Evolutionary conservation across 148 eudicot species (phyloP).

Genomic region (Heliosperma pusillum): DNA sequence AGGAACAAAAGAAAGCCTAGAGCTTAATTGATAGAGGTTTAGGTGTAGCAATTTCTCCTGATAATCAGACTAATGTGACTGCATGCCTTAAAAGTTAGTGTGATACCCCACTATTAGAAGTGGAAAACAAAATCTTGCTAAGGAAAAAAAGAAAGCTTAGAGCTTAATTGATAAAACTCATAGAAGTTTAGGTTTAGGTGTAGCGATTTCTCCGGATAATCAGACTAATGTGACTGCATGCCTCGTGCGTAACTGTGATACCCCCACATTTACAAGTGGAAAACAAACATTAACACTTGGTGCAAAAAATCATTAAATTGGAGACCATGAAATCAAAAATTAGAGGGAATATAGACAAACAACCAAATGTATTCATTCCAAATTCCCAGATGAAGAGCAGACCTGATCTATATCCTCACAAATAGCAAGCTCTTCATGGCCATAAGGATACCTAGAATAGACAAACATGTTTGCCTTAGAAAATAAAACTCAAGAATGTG

Average conservation of each 20-base stretch:
- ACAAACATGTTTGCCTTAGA: slow-evolving; percentile 12
- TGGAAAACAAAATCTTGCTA: neutral
- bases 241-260: neutral
- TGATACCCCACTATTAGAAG: neutral
- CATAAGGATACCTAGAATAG: slow-evolving; percentile 72
- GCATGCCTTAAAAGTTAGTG: neutral
- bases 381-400: slow-evolving; percentile 7
- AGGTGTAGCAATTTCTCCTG: neutral
- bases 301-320: neutral
- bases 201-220: neutral
- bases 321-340: neutral
- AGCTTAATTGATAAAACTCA: neutral
- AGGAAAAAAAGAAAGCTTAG: neutral
- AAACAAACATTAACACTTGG: neutral
- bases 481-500: neutral
- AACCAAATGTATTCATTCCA: neutral
- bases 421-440: slow-evolving; percentile 91
- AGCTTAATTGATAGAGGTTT: neutral
- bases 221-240: neutral
- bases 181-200: neutral
- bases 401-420: slow-evolving; percentile 99
- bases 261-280: neutral
- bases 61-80: neutral
- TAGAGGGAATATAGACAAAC: neutral
- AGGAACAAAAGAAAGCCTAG: neutral